A percentile compares a stretch with the other conserved stretches of the same genome.
phyloP scores from a whole-genome alignment of 768 basidiomycete species.

The Lepiota brunneoincarnata region DNA sequence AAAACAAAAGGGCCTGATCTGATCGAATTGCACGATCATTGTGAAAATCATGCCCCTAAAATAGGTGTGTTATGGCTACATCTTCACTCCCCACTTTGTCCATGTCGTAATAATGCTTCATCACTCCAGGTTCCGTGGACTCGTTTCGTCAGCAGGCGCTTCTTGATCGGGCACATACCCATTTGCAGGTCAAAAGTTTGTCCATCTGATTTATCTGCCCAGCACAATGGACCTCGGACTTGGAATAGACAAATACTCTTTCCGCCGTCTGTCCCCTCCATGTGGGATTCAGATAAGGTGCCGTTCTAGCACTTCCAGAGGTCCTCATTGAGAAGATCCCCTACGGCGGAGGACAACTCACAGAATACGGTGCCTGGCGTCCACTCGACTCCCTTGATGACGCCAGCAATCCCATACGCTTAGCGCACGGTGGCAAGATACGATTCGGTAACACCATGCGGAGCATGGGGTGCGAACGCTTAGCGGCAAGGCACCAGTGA shows the following conservation, averaged over 20 bases:
- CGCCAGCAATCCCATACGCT: neutral
- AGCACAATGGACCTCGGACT: neutral
- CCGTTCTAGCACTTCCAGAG: no score
- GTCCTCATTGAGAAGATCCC: no score
- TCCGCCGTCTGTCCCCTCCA: neutral
- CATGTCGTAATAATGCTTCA: neutral
- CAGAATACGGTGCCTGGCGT: no score
- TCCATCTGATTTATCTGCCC: neutral
- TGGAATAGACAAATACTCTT: neutral
- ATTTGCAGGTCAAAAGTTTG: slow-evolving; percentile 7
- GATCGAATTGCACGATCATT: neutral
- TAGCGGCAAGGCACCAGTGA: slow-evolving; percentile 14
- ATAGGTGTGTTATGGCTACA: neutral
- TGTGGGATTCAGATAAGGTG: neutral
- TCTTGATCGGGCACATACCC: neutral
- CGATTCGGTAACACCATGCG: neutral
- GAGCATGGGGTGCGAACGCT: neutral
- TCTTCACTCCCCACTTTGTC: neutral
- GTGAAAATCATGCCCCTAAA: slow-evolving; percentile 4
- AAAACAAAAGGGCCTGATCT: neutral
- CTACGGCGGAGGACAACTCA: no score
- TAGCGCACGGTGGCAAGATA: neutral
- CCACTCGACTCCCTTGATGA: no score
- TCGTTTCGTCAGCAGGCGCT: neutral
- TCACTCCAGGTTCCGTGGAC: no score